These are phyloP conservation scores for Paramecium sexaurelia DNA, from an alignment of 73 alveolate species.

Conservation along the genomic window DNA sequence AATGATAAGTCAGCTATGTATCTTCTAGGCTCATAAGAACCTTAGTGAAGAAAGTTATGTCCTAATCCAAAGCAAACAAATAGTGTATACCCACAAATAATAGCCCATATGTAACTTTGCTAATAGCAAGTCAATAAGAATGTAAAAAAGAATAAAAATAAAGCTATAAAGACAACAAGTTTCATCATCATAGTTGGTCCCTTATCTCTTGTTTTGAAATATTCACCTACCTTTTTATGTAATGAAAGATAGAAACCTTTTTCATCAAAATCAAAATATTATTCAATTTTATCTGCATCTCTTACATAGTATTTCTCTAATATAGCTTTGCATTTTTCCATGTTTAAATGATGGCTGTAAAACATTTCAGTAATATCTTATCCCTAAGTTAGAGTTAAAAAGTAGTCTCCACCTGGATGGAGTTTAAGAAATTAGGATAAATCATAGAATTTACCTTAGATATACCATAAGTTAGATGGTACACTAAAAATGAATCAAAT, in stretches of 20 bases:
- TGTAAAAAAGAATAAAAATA: neutral
- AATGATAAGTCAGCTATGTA: conserved; percentile 5
- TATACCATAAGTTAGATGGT: neutral
- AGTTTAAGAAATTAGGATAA: neutral
- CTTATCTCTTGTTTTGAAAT: neutral
- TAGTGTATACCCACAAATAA: conserved; percentile 13
- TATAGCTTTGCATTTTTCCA: neutral
- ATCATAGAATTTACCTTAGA: neutral
- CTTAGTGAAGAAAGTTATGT: neutral
- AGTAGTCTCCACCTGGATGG: conserved; percentile 51
- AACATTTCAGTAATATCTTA: conserved; percentile 35
- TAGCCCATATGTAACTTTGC: neutral
- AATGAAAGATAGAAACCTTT: neutral
- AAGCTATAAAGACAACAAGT: neutral
- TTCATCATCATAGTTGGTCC: neutral
- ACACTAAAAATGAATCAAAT: neutral
- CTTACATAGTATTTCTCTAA: neutral
- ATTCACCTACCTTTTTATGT: neutral
- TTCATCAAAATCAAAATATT: neutral
- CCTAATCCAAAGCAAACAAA: conserved; percentile 28
- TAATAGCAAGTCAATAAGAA: neutral
- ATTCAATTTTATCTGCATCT: neutral
- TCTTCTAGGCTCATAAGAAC: neutral
- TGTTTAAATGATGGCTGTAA: neutral
- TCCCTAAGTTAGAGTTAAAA: neutral